Evolutionary conservation across 768 basidiomycete species (phyloP).

Genomic region (Tulasnella calospora): DNA sequence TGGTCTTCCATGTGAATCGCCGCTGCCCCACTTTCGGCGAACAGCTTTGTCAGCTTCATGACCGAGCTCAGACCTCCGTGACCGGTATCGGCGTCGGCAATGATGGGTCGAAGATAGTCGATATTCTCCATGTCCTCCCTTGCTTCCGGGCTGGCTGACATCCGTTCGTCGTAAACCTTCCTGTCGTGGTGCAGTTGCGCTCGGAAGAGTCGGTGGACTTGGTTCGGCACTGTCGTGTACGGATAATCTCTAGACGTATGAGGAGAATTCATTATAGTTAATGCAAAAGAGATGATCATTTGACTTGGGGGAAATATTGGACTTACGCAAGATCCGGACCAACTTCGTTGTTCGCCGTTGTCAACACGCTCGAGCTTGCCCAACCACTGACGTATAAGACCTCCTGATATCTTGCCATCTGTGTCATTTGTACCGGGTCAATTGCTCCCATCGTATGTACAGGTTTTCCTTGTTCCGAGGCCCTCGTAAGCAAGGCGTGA

Average conservation of each 20-base stretch:
- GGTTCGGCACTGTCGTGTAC: slow-evolving; percentile 93
- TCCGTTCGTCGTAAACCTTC: slow-evolving; percentile 85
- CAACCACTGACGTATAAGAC: slow-evolving; percentile 91
- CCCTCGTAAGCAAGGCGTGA: slow-evolving; percentile 58
- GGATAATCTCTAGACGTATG: slow-evolving; percentile 69
- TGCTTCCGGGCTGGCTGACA: slow-evolving; percentile 57
- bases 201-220: slow-evolving; percentile 85
- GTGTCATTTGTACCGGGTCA: slow-evolving; percentile 91
- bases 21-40: slow-evolving; percentile 90
- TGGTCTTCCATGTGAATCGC: slow-evolving; percentile 93
- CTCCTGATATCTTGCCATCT: slow-evolving; percentile 83
- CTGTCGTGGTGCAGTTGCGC: slow-evolving; percentile 90
- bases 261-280: neutral
- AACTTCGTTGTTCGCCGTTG: slow-evolving; percentile 86
- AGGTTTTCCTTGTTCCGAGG: slow-evolving; percentile 58
- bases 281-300: neutral
- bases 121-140: slow-evolving; percentile 69
- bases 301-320: neutral
- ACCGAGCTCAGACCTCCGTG: slow-evolving; percentile 91
- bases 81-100: slow-evolving; percentile 92
- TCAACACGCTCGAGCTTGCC: slow-evolving; percentile 80
- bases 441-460: slow-evolving; percentile 91
- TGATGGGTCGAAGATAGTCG: slow-evolving; percentile 87
- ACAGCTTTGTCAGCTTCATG: slow-evolving; percentile 90
- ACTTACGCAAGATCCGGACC: slow-evolving; percentile 81